Evolutionary conservation across 176 grass and related monocot species (phyloP).

Genomic region (Juncus inflexus): DNA sequence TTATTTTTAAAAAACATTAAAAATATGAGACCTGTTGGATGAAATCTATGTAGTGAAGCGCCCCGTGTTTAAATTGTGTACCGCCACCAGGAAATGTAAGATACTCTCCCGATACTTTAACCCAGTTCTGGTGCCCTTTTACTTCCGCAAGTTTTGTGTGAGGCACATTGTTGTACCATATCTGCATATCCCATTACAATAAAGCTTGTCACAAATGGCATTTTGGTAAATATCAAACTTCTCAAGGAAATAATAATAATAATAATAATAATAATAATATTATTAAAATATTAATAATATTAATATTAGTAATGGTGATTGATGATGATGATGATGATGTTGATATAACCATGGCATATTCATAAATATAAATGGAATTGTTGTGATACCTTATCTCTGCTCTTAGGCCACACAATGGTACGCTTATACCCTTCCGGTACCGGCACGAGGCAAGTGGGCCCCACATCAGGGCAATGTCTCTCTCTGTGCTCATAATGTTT

Average conservation of each 20-base stretch:
- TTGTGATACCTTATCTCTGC: conserved; percentile 71
- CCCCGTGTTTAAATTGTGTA: conserved; percentile 94
- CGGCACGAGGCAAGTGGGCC: conserved; percentile 81
- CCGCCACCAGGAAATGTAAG: conserved; percentile 91
- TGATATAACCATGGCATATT: not conserved
- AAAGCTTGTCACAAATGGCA: not conserved
- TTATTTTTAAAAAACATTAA: not conserved
- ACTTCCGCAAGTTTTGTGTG: conserved; percentile 78
- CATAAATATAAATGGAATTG: not conserved
- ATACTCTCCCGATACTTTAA: conserved; percentile 92
- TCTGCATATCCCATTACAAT: conserved; percentile 42
- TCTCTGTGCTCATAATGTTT: conserved; percentile 97
- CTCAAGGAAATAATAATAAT: conserved; percentile 1
- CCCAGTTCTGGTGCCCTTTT: conserved; percentile 99
- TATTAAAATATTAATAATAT: not conserved
- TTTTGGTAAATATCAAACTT: conserved; percentile 1
- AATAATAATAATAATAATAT: not conserved
- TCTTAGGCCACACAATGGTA: conserved; percentile 67
- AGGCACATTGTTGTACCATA: conserved; percentile 91
- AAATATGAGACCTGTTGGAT: conserved; percentile 71
- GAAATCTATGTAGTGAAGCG: conserved; percentile 88
- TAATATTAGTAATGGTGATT: conserved; percentile 12
- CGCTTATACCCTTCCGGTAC: conserved; percentile 73
- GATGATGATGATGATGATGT: not conserved
- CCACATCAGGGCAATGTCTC: conserved; percentile 84